Conservation (phyloP, 176 grass and related monocot species). For the Aegilops sharonensis region DNA sequence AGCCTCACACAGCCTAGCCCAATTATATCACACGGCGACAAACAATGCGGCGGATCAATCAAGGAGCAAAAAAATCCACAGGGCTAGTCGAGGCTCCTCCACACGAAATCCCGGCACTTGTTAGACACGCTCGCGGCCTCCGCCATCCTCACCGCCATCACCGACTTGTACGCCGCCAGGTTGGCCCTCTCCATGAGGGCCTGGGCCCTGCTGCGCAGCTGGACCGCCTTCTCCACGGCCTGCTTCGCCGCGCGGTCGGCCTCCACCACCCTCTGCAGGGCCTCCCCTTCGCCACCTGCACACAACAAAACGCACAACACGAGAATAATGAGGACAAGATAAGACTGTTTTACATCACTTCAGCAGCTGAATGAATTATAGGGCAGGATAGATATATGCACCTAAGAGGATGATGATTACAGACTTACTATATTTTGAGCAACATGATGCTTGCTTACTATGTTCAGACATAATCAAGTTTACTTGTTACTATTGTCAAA, state of each 20-base stretch:
- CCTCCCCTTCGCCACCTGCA: constrained; percentile 58
- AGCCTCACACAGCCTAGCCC: not conserved
- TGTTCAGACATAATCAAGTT: not conserved
- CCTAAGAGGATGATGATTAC: not conserved
- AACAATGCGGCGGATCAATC: not conserved
- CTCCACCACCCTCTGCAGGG: constrained; percentile 59
- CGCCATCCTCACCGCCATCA: not conserved
- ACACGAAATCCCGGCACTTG: not conserved
- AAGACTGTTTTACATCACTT: not conserved
- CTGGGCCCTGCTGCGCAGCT: not conserved
- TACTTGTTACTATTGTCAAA: not conserved
- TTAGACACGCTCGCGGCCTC: not conserved
- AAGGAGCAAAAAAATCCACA: not conserved
- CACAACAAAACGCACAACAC: not conserved
- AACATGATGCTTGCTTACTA: not conserved
- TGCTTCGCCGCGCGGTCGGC: constrained; percentile 2
- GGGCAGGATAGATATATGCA: not conserved
- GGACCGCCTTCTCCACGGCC: not conserved
- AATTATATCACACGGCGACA: not conserved
- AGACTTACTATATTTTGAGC: not conserved
- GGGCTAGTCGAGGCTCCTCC: not conserved
- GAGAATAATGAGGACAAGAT: not conserved
- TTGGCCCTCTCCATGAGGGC: not conserved
- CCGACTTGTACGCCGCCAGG: constrained; percentile 7
- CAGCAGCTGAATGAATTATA: not conserved